These are phyloP conservation scores for Terana coerulea DNA, from an alignment of 768 basidiomycete species.

Conservation along the genomic window DNA sequence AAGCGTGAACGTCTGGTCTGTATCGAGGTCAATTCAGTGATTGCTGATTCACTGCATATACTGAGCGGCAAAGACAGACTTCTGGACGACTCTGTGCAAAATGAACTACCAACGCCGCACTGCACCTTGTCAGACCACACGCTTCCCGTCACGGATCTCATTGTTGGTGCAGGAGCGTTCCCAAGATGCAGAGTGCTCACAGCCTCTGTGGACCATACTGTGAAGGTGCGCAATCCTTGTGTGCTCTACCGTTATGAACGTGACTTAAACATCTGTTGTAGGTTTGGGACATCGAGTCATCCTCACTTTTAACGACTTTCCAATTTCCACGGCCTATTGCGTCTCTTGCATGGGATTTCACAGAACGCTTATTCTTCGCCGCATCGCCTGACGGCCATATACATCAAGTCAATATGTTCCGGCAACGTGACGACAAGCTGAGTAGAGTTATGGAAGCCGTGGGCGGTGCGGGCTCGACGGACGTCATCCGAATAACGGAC, in stretches of 20 bases:
- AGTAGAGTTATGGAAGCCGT: slow-evolving; percentile 62
- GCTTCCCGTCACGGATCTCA: slow-evolving; percentile 78
- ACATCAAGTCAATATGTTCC: slow-evolving; percentile 77
- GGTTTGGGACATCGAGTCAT: slow-evolving; percentile 81
- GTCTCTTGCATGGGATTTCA: slow-evolving; percentile 71
- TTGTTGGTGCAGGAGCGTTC: slow-evolving; percentile 76
- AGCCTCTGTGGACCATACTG: slow-evolving; percentile 82
- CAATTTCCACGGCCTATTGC: slow-evolving; percentile 77
- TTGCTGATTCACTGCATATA: not conserved
- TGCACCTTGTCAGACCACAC: slow-evolving; percentile 89
- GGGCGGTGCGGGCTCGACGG: slow-evolving; percentile 68
- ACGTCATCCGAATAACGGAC: slow-evolving; percentile 66
- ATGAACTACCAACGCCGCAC: slow-evolving; percentile 72
- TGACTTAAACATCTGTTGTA: slow-evolving; percentile 26
- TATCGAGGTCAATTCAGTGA: slow-evolving; percentile 58
- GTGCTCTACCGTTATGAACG: not conserved
- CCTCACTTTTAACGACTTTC: slow-evolving; percentile 79
- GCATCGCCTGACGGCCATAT: slow-evolving; percentile 72
- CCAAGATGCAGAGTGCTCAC: slow-evolving; percentile 77
- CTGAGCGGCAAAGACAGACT: slow-evolving; percentile 43
- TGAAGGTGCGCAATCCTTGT: slow-evolving; percentile 58
- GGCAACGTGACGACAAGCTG: slow-evolving; percentile 51
- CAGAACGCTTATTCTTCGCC: slow-evolving; percentile 87
- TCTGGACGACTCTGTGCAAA: slow-evolving; percentile 69
- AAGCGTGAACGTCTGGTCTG: slow-evolving; percentile 82